Evolutionary conservation across 1,139 yeast genomes (phyloP), one percentile per base, ranked within the genome.

Genomic region (Blastobotrys arbuscula): DNA sequence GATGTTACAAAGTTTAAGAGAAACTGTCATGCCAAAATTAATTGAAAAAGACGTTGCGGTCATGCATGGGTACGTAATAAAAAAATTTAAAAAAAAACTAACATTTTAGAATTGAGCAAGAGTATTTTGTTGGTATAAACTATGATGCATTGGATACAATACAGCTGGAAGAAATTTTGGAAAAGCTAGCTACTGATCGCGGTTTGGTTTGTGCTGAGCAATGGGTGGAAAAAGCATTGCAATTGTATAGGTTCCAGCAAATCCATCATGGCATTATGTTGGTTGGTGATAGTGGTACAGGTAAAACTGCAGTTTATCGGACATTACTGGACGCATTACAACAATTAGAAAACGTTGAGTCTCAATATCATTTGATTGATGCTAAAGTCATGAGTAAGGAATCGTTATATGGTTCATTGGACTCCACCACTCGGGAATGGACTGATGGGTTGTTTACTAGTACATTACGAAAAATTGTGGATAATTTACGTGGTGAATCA

Each of bases 391-490:
- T 86, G 55, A 64, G 77, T 0, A 92, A 90, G 59, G 79, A 75
- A 8, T 71, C 75, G 0, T 67, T 92, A 1, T 88, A 78, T 63
- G 98, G 98, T 0, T 59, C 65, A 2, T 66, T 89, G 33, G 95
- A 90, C 59, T 63, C 76, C 0, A 75, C 87, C 0, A 90, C 97
- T 0, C 71, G 95, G 31, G 97, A 90, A 52, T 92, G 97, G 97
- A 77, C 77, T 0, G 98, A 92, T 68, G 98, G 98, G 10, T 62
- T 90, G 12, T 76, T 92, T 47, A 86, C 96, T 0, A 65, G 78
- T 13, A 74, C 84, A 5, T 61, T 92, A 41, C 71, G 98, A 56
- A 75, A 71, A 46, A 75, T 83, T 1, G 71, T 70, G 9, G 78
- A 77, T 7, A 82, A 82, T 55, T 59, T 77, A 10, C 68, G 84